Evolutionary conservation across 148 eudicot species (phyloP), one percentile per base, ranked within the genome.

Genomic region (Vaccinium corymbosum): DNA sequence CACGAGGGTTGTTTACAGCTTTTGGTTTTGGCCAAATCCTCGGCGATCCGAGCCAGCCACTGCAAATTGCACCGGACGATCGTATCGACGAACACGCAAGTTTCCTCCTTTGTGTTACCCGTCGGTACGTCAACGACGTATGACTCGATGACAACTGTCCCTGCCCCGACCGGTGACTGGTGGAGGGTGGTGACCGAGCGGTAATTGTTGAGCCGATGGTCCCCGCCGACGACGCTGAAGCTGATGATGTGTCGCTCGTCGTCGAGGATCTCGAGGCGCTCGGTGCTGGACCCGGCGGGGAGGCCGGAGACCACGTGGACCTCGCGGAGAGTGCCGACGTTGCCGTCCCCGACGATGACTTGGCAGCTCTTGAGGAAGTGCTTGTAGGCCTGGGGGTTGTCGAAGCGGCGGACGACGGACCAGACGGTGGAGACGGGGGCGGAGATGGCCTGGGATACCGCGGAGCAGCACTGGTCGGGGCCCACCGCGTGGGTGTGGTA

Each of bases 101-200:
- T 95, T 53, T 95, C 98, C 53, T 95, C 97, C 62, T 81, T 89
- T 0, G 98, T 93, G 71, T 94, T 95, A 49, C 98, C 98, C 19
- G 53, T 57, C 29, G 98, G 98, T 2, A 94, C 87, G 84, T 94
- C 98, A 32, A 93, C 98, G 20, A 91, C 94, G 85, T 94, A 95
- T 0, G 98, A 94, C 62, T 94, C 98, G 66, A 94, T 91, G 64
- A 94, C 98, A 29, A 91, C 91, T 7, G 98, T 94, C 22, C 92
- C 94, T 1, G 29, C 66, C 0, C 86, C 88, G 25, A 19, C 42
- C 62, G 80, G 81, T 25, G 85, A 57, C 14, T 88, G 86, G 79
- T 94, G 98, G 1, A 94, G 85, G 8, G 97, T 93, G 9, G 98
- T 96, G 13, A 94, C 93, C 0, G 98, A 94, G 29, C 94, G 86